Evolutionary conservation across 2,329 filamentous ascomycete species (phyloP).

Genomic region (Aspergillus sp.): DNA sequence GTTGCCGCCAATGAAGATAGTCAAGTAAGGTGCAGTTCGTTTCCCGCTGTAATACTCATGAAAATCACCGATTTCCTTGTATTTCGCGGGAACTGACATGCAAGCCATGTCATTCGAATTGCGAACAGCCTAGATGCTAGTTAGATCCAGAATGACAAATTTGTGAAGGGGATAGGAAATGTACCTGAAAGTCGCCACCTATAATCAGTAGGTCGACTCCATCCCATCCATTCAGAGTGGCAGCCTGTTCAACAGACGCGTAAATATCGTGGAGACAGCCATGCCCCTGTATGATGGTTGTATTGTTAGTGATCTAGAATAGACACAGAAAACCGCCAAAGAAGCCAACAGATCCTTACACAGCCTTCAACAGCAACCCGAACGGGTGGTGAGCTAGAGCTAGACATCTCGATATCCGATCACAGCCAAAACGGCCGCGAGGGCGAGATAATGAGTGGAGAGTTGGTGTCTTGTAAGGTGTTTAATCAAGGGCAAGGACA

Average conservation of each 20-base stretch:
- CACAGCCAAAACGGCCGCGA: not conserved
- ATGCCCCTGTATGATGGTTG: conserved; percentile 64
- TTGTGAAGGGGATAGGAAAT: not conserved
- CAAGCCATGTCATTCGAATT: conserved; percentile 84
- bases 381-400: conserved; percentile 36
- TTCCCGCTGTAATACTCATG: conserved; percentile 87
- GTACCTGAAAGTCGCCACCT: conserved; percentile 88
- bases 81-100: conserved; percentile 88
- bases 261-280: conserved; percentile 92
- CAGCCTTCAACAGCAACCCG: conserved; percentile 86
- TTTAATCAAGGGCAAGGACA: not conserved
- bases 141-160: conserved; percentile 10
- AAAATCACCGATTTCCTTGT: conserved; percentile 85
- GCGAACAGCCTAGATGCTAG: conserved; percentile 65
- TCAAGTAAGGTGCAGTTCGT: conserved; percentile 78
- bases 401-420: conserved; percentile 11
- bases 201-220: conserved; percentile 89
- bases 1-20: conserved; percentile 90
- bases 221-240: conserved; percentile 71
- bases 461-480: not conserved
- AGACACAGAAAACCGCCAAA: not conserved
- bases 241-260: conserved; percentile 68
- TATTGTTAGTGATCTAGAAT: conserved; percentile 12
- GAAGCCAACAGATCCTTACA: conserved; percentile 52
- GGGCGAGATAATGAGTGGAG: not conserved